Percentiles rank a stretch among this genome's conserved stretches.
Evolutionary conservation across 495 filamentous ascomycete genomes (phyloP).

Genomic region (Aspergillus sclerotiicarbonarius): DNA sequence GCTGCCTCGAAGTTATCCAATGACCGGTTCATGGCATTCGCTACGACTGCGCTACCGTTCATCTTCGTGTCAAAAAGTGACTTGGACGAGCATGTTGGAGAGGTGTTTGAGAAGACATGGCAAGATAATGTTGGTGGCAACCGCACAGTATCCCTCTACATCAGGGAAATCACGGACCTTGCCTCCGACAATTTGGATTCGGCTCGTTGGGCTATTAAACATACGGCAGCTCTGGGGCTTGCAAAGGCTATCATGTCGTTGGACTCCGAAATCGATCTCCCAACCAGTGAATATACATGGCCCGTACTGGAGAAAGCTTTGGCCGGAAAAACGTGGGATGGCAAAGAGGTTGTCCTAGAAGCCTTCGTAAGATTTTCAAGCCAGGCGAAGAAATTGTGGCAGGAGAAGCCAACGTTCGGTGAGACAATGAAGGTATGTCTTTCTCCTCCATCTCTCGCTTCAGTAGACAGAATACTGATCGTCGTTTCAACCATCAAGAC

Average conservation of each 20-base stretch:
- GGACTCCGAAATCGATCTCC: slow-evolving; percentile 53
- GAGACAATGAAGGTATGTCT: slow-evolving; percentile 53
- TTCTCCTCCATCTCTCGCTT: neutral
- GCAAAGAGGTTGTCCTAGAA: slow-evolving; percentile 85
- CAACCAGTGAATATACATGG: slow-evolving; percentile 68
- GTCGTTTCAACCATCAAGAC: slow-evolving; percentile 20
- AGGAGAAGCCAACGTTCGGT: slow-evolving; percentile 42
- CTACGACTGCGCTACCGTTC: slow-evolving; percentile 74
- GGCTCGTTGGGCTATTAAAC: slow-evolving; percentile 83
- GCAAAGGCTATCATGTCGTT: slow-evolving; percentile 68
- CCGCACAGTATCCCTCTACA: slow-evolving; percentile 75
- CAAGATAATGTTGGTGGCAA: slow-evolving; percentile 82
- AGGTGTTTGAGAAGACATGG: slow-evolving; percentile 81
- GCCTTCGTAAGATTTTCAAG: slow-evolving; percentile 77
- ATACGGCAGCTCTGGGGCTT: slow-evolving; percentile 76
- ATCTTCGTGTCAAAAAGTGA: slow-evolving; percentile 87
- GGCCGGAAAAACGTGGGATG: slow-evolving; percentile 85
- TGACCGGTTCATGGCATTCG: slow-evolving; percentile 79
- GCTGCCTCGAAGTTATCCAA: slow-evolving; percentile 82
- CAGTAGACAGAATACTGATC: slow-evolving; percentile 5
- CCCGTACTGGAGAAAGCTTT: slow-evolving; percentile 76
- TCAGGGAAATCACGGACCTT: slow-evolving; percentile 74
- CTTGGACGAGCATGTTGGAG: slow-evolving; percentile 68
- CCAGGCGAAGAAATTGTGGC: slow-evolving; percentile 59
- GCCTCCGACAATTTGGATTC: slow-evolving; percentile 66